Percentiles rank a stretch among this genome's conserved stretches.
phyloP scores from a whole-genome alignment of 179 eudicot genomes.

The Monotropa hypopitys region DNA sequence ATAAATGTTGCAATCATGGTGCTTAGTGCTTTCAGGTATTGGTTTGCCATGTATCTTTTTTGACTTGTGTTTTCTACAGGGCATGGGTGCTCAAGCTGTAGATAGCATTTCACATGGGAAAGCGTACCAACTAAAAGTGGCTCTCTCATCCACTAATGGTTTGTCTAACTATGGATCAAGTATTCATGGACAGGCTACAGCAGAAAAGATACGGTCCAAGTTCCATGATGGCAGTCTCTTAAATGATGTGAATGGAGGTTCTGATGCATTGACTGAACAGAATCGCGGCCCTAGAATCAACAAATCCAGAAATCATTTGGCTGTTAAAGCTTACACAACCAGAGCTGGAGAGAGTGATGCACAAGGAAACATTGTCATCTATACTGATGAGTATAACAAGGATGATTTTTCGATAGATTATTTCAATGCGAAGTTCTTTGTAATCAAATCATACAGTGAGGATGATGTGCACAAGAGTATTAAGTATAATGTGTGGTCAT shows the following conservation, averaged over 20 bases:
- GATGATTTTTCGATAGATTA: conserved; percentile 51
- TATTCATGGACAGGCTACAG: conserved; percentile 22
- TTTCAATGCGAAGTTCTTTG: conserved; percentile 65
- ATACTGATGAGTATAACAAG: conserved; percentile 55
- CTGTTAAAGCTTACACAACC: conserved; percentile 61
- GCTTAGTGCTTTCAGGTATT: too few relatives aligned
- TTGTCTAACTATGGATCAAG: conserved; percentile 38
- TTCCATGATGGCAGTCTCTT: conserved; percentile 19
- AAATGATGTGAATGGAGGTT: conserved; percentile 28
- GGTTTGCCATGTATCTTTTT: background rate
- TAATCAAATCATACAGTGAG: conserved; percentile 87
- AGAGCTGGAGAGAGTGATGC: conserved; percentile 55
- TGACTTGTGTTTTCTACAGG: conserved; percentile 26
- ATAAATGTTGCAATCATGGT: background rate
- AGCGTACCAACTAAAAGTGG: conserved; percentile 28
- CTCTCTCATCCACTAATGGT: conserved; percentile 33
- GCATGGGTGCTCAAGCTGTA: conserved; percentile 33
- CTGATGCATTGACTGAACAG: conserved; percentile 49
- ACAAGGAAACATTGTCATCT: conserved; percentile 64
- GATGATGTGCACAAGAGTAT: conserved; percentile 95
- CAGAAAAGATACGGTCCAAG: conserved; percentile 41
- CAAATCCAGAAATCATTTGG: conserved; percentile 41
- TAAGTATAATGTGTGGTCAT: conserved; percentile 88
- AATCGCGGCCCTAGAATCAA: conserved; percentile 55
- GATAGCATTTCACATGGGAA: conserved; percentile 32